A percentile compares a stretch with the other conserved stretches of the same genome.
These are phyloP conservation scores for Craspedostauros australis DNA, from an alignment of 108 stramenopile genomes.

Conservation along the genomic window DNA sequence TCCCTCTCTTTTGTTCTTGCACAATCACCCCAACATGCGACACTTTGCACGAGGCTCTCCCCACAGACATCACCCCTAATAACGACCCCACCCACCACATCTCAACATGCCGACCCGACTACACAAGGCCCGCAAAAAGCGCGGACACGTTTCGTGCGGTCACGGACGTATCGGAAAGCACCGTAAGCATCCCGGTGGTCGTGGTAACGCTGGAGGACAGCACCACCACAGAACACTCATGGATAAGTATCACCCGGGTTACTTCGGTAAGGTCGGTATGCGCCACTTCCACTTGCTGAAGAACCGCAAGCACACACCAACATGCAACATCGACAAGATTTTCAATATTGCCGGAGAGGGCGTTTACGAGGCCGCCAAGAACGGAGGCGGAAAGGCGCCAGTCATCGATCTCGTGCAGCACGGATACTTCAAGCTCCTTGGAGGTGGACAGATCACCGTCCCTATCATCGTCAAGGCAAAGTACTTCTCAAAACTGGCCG, in stretches of 20 bases:
- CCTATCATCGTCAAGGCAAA: slow-evolving; percentile 99
- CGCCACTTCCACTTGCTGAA: slow-evolving; percentile 94
- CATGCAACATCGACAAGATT: slow-evolving; percentile 97
- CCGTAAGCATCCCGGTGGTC: slow-evolving; percentile 99
- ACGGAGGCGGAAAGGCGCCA: slow-evolving; percentile 92
- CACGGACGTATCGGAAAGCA: slow-evolving; percentile 99
- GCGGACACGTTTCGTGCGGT: slow-evolving; percentile 98
- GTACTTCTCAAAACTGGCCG: slow-evolving; percentile 97
- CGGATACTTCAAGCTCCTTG: slow-evolving; percentile 99
- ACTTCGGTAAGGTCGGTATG: slow-evolving; percentile 99
- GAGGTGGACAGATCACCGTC: slow-evolving; percentile 94
- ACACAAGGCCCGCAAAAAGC: slow-evolving; percentile 96
- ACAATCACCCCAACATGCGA: no score
- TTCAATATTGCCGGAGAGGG: slow-evolving; percentile 95
- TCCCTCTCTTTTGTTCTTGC: no score
- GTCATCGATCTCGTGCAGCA: slow-evolving; percentile 94
- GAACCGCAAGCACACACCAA: slow-evolving; percentile 90
- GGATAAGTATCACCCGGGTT: slow-evolving; percentile 99
- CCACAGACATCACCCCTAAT: no score
- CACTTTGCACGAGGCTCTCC: no score
- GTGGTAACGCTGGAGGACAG: slow-evolving; percentile 99
- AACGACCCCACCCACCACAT: no score
- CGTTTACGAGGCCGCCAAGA: slow-evolving; percentile 96
- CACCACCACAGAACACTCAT: slow-evolving; percentile 99
- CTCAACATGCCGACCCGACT: slow-evolving; percentile 89